phyloP scores from a whole-genome alignment of 2,329 filamentous ascomycete genomes.

The Mycocentrospora acerina region DNA sequence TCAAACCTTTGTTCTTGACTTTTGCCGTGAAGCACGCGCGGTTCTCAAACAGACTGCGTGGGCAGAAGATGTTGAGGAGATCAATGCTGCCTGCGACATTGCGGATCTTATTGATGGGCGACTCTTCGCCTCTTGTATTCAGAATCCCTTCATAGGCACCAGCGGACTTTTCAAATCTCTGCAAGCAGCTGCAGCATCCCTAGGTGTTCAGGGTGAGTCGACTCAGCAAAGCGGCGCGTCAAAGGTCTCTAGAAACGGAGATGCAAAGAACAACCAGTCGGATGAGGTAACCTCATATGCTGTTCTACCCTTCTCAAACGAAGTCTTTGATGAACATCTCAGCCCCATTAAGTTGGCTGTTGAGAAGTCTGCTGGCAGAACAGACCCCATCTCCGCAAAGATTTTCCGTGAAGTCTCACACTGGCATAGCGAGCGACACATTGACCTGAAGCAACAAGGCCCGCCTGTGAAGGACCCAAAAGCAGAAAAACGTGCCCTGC shows the following conservation, averaged over 20 bases:
- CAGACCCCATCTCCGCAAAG: conserved; percentile 36
- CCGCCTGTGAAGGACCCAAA: conserved; percentile 36
- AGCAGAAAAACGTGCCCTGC: conserved; percentile 35
- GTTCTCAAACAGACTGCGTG: conserved; percentile 44
- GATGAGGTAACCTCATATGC: conserved; percentile 20
- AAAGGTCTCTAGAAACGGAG: background rate
- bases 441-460: conserved; percentile 43
- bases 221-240: conserved; percentile 7
- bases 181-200: conserved; percentile 18
- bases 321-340: conserved; percentile 52
- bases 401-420: conserved; percentile 56
- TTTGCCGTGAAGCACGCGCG: conserved; percentile 40
- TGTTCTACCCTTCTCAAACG: conserved; percentile 52
- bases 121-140: conserved; percentile 31
- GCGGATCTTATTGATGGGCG: conserved; percentile 60
- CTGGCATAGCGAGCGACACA: conserved; percentile 63
- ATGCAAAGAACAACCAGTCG: conserved; percentile 5
- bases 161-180: conserved; percentile 22
- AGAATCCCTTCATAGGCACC: conserved; percentile 14
- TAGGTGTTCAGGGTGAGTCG: conserved; percentile 19
- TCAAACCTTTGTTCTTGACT: conserved; percentile 39
- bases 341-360: conserved; percentile 46
- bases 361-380: conserved; percentile 24
- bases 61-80: conserved; percentile 28
- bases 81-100: conserved; percentile 46